Percentiles rank a stretch among this genome's conserved stretches.
Evolutionary conservation across 306 rosid species (phyloP).

Genomic region (Vigna angularis): DNA sequence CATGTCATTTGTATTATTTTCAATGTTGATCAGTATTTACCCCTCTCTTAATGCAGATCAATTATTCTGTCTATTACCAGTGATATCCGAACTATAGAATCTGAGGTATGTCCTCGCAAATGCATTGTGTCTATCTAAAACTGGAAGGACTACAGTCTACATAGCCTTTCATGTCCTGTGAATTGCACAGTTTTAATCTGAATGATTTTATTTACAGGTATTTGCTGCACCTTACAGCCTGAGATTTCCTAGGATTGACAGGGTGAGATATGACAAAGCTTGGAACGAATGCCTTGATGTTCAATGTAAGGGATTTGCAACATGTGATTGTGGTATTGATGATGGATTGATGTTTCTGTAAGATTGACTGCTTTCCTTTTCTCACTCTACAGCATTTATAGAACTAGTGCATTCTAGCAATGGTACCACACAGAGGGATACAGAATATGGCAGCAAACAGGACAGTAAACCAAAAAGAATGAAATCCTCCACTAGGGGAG

Average conservation of each 20-base stretch:
- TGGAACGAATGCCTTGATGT: conserved; percentile 98
- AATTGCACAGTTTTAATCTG: conserved; percentile 32
- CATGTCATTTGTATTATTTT: conserved; percentile 25
- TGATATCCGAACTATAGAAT: conserved; percentile 91
- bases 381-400: conserved; percentile 73
- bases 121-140: conserved; percentile 10
- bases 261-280: conserved; percentile 89
- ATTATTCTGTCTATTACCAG: conserved; percentile 72
- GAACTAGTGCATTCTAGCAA: conserved; percentile 88
- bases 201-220: conserved; percentile 62
- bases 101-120: conserved; percentile 73
- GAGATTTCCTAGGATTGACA: conserved; percentile 96
- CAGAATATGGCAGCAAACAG: conserved; percentile 61
- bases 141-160: conserved; percentile 26
- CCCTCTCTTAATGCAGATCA: conserved; percentile 51
- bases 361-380: conserved; percentile 33
- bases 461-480: conserved; percentile 56
- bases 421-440: conserved; percentile 75
- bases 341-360: conserved; percentile 7
- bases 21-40: conserved; percentile 27
- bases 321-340: conserved; percentile 37
- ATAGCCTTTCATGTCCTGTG: conserved; percentile 42
- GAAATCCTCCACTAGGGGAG: conserved; percentile 65
- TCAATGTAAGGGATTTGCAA: conserved; percentile 67
- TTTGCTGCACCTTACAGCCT: conserved; percentile 90